A percentile compares a stretch with the other conserved stretches of the same genome.
phyloP scores from a whole-genome alignment of 2,329 filamentous ascomycete species.

The Phialophora verrucosa region DNA sequence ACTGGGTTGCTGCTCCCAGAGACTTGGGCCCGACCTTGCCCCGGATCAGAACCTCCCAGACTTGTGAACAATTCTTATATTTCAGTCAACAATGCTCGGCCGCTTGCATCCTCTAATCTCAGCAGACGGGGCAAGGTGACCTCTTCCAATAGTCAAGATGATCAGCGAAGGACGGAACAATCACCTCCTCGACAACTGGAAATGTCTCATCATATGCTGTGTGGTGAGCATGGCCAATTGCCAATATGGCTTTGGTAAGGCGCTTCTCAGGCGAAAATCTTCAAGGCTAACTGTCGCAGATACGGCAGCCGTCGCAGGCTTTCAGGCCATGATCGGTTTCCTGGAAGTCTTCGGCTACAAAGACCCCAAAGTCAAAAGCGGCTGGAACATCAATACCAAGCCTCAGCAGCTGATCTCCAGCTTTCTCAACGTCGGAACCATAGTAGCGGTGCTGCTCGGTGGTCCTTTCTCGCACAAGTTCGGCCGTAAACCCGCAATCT shows the following conservation, averaged over 20 bases:
- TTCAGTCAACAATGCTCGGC: neutral
- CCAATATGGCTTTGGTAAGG: conserved; percentile 59
- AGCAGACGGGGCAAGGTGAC: neutral
- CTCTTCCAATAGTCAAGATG: conserved; percentile 12
- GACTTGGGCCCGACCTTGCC: conserved; percentile 12
- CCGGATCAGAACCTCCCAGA: conserved; percentile 9
- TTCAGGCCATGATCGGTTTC: conserved; percentile 61
- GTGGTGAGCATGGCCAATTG: conserved; percentile 57
- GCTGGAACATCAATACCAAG: conserved; percentile 48
- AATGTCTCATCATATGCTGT: conserved; percentile 56
- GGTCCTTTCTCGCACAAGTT: conserved; percentile 56
- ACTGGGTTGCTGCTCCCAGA: neutral
- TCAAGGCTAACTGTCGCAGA: conserved; percentile 14
- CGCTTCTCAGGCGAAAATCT: conserved; percentile 46
- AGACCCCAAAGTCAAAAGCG: conserved; percentile 44
- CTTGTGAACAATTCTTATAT: neutral
- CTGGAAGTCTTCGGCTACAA: conserved; percentile 58
- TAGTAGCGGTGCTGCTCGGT: conserved; percentile 56
- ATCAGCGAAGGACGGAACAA: conserved; percentile 26
- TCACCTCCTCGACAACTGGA: conserved; percentile 43
- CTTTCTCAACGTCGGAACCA: conserved; percentile 58
- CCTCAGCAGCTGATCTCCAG: conserved; percentile 60
- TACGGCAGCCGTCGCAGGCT: conserved; percentile 32
- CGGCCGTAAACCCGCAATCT: conserved; percentile 55
- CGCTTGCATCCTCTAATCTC: neutral